Percentiles rank a stretch among this genome's conserved stretches.
phyloP scores from a whole-genome alignment of 306 rosid genomes.

The Dalbergia oliveri region DNA sequence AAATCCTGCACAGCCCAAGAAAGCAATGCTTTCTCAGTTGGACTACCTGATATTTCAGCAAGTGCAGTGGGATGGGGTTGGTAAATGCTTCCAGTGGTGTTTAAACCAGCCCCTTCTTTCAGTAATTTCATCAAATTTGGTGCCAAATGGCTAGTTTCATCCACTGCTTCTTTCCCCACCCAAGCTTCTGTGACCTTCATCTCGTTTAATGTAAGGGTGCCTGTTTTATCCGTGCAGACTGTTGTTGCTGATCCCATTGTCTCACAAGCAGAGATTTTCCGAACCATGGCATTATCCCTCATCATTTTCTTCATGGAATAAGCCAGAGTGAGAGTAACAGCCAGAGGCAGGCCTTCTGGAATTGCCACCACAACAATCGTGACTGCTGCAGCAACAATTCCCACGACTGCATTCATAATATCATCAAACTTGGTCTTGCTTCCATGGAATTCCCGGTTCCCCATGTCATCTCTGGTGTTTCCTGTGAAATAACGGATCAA shows the following conservation, averaged over 20 bases:
- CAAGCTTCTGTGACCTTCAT: conserved; percentile 78
- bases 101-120: conserved; percentile 73
- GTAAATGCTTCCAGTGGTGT: conserved; percentile 78
- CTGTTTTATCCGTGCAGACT: conserved; percentile 86
- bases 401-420: conserved; percentile 61
- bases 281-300: conserved; percentile 90
- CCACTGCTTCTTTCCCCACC: conserved; percentile 46
- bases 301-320: conserved; percentile 97
- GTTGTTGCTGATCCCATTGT: conserved; percentile 94
- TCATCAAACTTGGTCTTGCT: conserved; percentile 52
- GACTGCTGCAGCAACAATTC: conserved; percentile 74
- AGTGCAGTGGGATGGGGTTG: conserved; percentile 57
- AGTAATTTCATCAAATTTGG: conserved; percentile 58
- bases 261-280: conserved; percentile 88
- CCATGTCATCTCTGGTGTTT: conserved; percentile 59
- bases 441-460: conserved; percentile 56
- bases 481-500: conserved; percentile 81
- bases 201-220: conserved; percentile 78
- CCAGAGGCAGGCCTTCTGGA: conserved; percentile 90
- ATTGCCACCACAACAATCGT: conserved; percentile 94
- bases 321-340: conserved; percentile 88
- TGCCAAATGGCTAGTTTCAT: conserved; percentile 24
- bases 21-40: conserved; percentile 86
- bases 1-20: conserved; percentile 71
- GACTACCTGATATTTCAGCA: conserved; percentile 79